Conservation (phyloP, 1,139 yeast genomes). For the Nakaseomyces sp. region DNA sequence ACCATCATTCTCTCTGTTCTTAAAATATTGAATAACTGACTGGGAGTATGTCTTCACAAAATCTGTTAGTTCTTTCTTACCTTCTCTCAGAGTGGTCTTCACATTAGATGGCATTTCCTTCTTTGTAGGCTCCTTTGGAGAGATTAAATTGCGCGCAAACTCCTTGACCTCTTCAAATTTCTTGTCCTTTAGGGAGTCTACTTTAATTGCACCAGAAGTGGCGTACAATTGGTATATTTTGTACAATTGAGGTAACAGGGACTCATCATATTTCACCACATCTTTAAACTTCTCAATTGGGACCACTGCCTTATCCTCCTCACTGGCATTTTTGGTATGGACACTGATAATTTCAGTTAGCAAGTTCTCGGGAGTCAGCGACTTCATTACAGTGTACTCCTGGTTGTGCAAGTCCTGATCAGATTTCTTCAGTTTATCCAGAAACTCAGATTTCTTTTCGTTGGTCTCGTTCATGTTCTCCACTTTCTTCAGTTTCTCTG, state of each 20-base stretch:
- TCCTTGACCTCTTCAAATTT: conserved; percentile 18
- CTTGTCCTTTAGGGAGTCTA: conserved; percentile 17
- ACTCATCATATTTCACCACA: conserved; percentile 20
- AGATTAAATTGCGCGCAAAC: conserved; percentile 14
- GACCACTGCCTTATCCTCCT: conserved; percentile 12
- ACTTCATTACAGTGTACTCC: conserved; percentile 22
- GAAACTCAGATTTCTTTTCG: conserved; percentile 21
- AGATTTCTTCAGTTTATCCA: conserved; percentile 21
- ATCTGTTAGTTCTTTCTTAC: conserved; percentile 19
- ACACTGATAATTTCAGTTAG: conserved; percentile 24
- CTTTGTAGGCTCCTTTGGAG: conserved; percentile 25
- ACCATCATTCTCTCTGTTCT: conserved; percentile 2
- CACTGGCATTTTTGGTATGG: conserved; percentile 17
- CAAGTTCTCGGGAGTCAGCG: conserved; percentile 24
- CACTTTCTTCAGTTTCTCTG: conserved; percentile 32
- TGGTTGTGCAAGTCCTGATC: conserved; percentile 21
- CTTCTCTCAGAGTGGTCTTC: conserved; percentile 20
- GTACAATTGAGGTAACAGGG: conserved; percentile 18
- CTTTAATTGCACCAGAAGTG: conserved; percentile 16
- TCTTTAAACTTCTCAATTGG: conserved; percentile 17
- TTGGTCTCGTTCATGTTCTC: conserved; percentile 20
- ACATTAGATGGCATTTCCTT: conserved; percentile 20
- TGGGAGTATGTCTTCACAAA: conserved; percentile 22
- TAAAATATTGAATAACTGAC: conserved; percentile 19
- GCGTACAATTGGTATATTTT: conserved; percentile 22